phyloP scores from a whole-genome alignment of 164 flowering plant genomes.

The Stephania japonica region DNA sequence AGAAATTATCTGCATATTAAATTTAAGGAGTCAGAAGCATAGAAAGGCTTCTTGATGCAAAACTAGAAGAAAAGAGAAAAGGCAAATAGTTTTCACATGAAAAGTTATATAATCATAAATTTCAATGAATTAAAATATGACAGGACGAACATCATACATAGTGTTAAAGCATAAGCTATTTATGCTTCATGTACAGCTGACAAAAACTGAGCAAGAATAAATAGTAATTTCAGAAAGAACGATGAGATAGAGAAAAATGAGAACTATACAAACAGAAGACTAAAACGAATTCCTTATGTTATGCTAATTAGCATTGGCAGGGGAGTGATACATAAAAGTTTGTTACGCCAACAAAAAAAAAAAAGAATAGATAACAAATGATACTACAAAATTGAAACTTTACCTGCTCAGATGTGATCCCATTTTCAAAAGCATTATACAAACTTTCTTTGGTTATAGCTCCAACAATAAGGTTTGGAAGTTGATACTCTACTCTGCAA shows the following conservation, averaged over 20 bases:
- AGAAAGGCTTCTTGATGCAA: neutral
- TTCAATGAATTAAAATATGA: too few species aligned
- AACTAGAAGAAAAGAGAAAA: neutral
- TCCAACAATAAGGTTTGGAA: slow-evolving; percentile 85
- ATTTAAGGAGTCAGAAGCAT: neutral
- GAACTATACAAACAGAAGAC: too few species aligned
- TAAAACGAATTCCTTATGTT: too few species aligned
- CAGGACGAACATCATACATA: too few species aligned
- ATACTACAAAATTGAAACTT: neutral
- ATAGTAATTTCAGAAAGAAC: neutral
- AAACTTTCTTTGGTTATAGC: slow-evolving; percentile 90
- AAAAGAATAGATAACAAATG: neutral
- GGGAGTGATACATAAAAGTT: neutral
- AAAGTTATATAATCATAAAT: too few species aligned
- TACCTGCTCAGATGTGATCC: slow-evolving; percentile 82
- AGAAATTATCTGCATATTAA: slow-evolving; percentile 62
- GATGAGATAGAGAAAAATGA: too few species aligned
- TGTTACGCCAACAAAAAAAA: too few species aligned
- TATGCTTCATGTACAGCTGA: too few species aligned
- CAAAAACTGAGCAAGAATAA: too few species aligned
- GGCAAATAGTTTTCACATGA: neutral
- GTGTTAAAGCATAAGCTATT: too few species aligned
- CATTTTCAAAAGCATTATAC: slow-evolving; percentile 85
- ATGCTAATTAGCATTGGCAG: neutral
- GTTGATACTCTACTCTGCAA: slow-evolving; percentile 90